Conservation (phyloP, 1,139 yeast genomes). For the Geotrichum phurueaensis region DNA sequence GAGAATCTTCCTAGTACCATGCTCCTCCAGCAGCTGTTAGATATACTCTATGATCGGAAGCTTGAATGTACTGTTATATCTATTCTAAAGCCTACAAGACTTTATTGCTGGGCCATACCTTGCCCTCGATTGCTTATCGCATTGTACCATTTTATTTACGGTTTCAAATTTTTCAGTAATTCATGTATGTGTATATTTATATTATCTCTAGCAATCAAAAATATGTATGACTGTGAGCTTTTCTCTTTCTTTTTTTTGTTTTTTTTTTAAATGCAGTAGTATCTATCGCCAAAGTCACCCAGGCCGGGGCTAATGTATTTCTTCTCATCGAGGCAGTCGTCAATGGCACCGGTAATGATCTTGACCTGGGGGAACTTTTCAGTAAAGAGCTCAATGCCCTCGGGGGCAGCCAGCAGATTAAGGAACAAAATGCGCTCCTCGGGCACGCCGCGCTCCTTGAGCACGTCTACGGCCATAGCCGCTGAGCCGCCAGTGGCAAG, state of each 20-base stretch:
- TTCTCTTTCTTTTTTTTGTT: constrained; percentile 22
- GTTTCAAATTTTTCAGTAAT: no score
- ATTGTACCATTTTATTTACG: no score
- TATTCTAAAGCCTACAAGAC: no score
- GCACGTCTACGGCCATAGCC: constrained; percentile 90
- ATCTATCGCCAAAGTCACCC: constrained; percentile 97
- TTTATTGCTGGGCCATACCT: no score
- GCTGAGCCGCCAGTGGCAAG: constrained; percentile 98
- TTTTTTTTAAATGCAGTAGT: constrained; percentile 65
- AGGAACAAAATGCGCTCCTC: constrained; percentile 81
- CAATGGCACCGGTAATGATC: constrained; percentile 91
- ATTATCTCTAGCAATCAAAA: no score
- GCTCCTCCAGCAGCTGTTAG: no score
- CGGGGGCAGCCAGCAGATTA: constrained; percentile 90
- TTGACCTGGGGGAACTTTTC: constrained; percentile 74
- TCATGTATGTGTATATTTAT: no score
- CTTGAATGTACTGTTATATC: no score
- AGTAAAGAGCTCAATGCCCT: constrained; percentile 77
- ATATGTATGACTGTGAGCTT: no score
- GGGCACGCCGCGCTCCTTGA: constrained; percentile 77
- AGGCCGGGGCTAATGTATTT: constrained; percentile 89
- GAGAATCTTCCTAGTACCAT: no score
- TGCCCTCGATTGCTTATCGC: no score
- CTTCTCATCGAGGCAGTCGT: constrained; percentile 74
- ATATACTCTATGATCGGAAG: no score